Base-by-base conservation (phyloP, 2,329 filamentous ascomycete species). In the Proliferodiscus dingleyae region DNA sequence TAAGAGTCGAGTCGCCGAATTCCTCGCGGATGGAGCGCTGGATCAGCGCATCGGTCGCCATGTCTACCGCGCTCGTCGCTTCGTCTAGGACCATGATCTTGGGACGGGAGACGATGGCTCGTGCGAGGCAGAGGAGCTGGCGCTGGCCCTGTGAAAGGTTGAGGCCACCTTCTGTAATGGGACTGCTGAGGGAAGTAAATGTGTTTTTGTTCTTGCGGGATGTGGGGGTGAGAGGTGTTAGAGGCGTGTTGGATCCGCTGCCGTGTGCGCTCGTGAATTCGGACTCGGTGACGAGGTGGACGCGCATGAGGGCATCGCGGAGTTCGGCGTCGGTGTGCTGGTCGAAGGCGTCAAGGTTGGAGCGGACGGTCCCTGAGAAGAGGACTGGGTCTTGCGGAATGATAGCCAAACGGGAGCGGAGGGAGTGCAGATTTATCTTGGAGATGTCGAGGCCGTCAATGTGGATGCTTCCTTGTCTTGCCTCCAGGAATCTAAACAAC, bases 381-480 rank as follows among this genome's bases (percentile, higher is more conserved):
- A 93, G 73, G 1, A 90, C 85, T 0, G 87, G 87, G 54, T 91
- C 87, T 66, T 89, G 85, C 1, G 87, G 87, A 43, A 93, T 91
- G 54, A 93, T 90, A 29, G 85, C 84, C 0, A 93, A 67, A 0
- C 85, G 75, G n/a, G 79, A 83, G 19, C 87, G 78, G 9, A 93
- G 70, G 45, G 85, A 80, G 45, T 84, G 74, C 0, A 90, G 72
- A 43, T 77, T 78, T 57, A 90, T 78, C 57, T 78, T 83, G 18
- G 83, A 82, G 41, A 89, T 86, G 58, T 90, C 85, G 10, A 88
- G 55, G 0, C 85, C 85, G 56, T 90, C 87, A 50, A 91, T 85
- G 47, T 71, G 62, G 50, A 90, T 81, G 11, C 66, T 76, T 7
- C 86, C 86, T 10, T 79, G 74, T 5, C 73, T 67, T 0, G 83